Base-by-base conservation (phyloP, 345 rosid genomes). In the Gossypium thurberi region DNA sequence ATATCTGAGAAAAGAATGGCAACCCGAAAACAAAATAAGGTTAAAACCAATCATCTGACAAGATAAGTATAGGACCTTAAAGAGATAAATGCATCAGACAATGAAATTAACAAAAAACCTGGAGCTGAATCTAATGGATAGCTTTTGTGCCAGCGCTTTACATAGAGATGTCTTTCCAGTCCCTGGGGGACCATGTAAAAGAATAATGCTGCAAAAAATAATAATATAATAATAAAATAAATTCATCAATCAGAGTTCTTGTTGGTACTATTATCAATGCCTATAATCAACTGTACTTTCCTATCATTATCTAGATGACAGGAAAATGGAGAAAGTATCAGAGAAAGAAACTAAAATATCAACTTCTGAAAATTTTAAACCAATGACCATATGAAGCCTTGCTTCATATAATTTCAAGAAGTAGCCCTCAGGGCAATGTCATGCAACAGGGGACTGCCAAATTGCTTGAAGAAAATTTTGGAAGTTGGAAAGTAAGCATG, bases 141-240 rank as follows among this genome's bases (percentile, higher is more conserved):
- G 85, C 78, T 95, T 95, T 78, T 92, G 99, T 75, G 99, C 99
- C 83, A 95, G 84, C 18, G 99, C 99, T 82, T 92, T 92, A 78
- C 98, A 95, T 74, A 95, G 81, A 23, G 98, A 95, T 71, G 99
- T 95, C 82, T 92, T 95, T 61, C 99, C 99, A 50, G 99, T 95
- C 69, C 98, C 99, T 70, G 99, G 98, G 81, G 99, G 98, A 66
- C 99, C 99, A 77, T 91, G 99, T 80, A 94, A 84, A 76, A 94
- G 98, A 82, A 94, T 80, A 79, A 94, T 92, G 80, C 99, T 94
- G 87, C 75, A 82, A 52, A 42, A 77, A 23, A 78, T 33, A 33
- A 33, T 33, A 33, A 33, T 33, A 33, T 33, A 33, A 33, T 4
- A 33, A 33, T 33, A 33, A 33, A 1, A 51, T 59, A 46, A 75